Percentiles rank a stretch among this genome's conserved stretches.
Conservation (phyloP, 768 basidiomycete genomes). For the Agaricus sinodeliciosus region DNA sequence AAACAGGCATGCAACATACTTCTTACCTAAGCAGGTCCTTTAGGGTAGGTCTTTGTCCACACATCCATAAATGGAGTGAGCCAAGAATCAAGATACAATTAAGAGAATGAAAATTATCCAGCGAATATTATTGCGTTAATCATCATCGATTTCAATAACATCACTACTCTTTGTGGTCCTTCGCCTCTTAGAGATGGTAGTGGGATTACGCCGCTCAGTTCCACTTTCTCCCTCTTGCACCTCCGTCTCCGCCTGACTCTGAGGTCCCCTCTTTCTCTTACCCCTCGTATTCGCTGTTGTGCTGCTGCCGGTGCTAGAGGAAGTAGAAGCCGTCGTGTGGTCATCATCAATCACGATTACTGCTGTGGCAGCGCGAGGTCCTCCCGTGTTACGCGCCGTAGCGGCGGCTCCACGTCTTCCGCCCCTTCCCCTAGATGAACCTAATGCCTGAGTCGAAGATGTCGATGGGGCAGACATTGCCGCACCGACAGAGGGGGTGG, state of each 20-base stretch:
- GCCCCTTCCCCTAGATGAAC: constrained; percentile 1
- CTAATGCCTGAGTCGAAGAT: background rate
- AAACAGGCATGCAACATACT: background rate
- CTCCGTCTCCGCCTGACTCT: background rate
- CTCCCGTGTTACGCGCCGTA: background rate
- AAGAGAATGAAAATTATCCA: background rate
- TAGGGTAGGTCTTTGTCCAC: background rate
- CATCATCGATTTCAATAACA: constrained; percentile 14
- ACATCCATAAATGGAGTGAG: background rate
- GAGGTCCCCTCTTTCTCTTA: constrained; percentile 5
- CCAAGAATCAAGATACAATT: background rate
- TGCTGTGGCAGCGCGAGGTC: background rate
- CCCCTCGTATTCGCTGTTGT: constrained; percentile 9
- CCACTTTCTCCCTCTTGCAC: constrained; percentile 2
- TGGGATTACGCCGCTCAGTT: background rate
- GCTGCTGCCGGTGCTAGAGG: background rate
- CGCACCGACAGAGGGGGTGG: constrained; percentile 24
- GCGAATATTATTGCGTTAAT: background rate
- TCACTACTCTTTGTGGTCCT: constrained; percentile 2
- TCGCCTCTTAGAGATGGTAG: constrained; percentile 4
- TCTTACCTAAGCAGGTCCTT: background rate
- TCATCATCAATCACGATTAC: constrained; percentile 10
- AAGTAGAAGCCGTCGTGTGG: background rate
- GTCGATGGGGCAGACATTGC: constrained; percentile 16
- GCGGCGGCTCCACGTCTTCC: background rate